Evolutionary conservation across 2,329 filamentous ascomycete genomes (phyloP).

Genomic region (Cryphonectria parasitica): DNA sequence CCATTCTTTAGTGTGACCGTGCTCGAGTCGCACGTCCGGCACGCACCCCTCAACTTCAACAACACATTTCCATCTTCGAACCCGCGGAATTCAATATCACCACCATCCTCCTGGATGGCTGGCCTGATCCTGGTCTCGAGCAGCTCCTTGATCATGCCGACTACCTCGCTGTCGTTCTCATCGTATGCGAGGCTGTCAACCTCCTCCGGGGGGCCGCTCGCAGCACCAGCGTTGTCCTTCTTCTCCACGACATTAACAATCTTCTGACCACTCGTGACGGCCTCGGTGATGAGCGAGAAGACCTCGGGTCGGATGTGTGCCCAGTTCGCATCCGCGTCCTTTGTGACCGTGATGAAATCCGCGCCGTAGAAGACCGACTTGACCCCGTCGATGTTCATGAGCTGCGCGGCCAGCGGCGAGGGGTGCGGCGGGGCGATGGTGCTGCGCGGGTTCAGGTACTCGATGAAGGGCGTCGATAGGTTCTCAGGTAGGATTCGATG

Average conservation of each 20-base stretch:
- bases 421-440: slow-evolving; percentile 88
- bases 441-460: slow-evolving; percentile 87
- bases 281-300: slow-evolving; percentile 92
- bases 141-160: slow-evolving; percentile 98
- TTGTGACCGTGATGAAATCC: slow-evolving; percentile 97
- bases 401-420: slow-evolving; percentile 84
- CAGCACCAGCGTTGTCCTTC: slow-evolving; percentile 51
- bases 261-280: slow-evolving; percentile 79
- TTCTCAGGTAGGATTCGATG: slow-evolving; percentile 78
- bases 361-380: slow-evolving; percentile 90
- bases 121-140: slow-evolving; percentile 93
- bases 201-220: slow-evolving; percentile 45
- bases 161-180: slow-evolving; percentile 90
- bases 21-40: slow-evolving; percentile 93
- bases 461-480: slow-evolving; percentile 77
- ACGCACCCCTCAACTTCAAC: slow-evolving; percentile 88
- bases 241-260: slow-evolving; percentile 75
- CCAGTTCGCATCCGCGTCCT: slow-evolving; percentile 87
- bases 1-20: slow-evolving; percentile 97
- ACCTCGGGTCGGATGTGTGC: slow-evolving; percentile 93
- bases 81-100: slow-evolving; percentile 93
- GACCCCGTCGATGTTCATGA: slow-evolving; percentile 95
- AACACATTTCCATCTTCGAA: slow-evolving; percentile 86
- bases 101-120: slow-evolving; percentile 95
- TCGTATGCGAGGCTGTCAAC: slow-evolving; percentile 79